Percentiles rank a stretch among this genome's conserved stretches.
Conservation (phyloP, 805 yeast genomes). For the Priceomyces castillae region DNA sequence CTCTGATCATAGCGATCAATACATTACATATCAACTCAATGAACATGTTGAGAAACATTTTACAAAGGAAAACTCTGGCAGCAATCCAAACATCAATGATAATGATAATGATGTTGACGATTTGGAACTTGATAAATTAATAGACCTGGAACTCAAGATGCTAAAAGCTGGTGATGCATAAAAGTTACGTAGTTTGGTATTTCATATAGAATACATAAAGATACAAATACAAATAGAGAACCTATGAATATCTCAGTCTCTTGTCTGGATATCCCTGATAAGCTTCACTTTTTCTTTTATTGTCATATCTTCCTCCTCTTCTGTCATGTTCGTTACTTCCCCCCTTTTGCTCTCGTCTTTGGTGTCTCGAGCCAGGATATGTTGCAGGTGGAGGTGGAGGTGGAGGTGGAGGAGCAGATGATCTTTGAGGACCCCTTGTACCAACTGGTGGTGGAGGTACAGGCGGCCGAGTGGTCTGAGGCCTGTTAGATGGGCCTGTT, state of each 20-base stretch:
- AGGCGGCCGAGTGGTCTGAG: constrained; percentile 5
- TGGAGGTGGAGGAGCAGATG: constrained; percentile 21
- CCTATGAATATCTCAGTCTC: constrained; percentile 23
- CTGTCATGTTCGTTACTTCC: constrained; percentile 7
- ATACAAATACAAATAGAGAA: neutral
- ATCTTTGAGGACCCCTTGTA: constrained; percentile 4
- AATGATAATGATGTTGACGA: constrained; percentile 9
- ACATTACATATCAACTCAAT: neutral
- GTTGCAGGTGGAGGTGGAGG: constrained; percentile 15
- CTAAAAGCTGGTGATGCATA: constrained; percentile 17
- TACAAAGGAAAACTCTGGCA: neutral
- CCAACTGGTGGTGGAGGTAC: constrained; percentile 9
- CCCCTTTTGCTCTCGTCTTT: constrained; percentile 3
- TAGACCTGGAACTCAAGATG: constrained; percentile 22
- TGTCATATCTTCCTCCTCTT: constrained; percentile 14
- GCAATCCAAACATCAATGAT: constrained; percentile 1
- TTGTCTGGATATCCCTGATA: constrained; percentile 25
- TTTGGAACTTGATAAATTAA: constrained; percentile 20
- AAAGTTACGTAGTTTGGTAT: constrained; percentile 4
- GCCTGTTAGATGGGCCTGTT: constrained; percentile 1
- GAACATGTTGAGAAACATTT: neutral
- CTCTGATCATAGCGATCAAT: neutral
- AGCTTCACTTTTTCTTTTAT: constrained; percentile 25
- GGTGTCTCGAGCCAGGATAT: neutral
- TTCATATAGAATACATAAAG: neutral